Percentiles rank a stretch among this genome's conserved stretches.
These are phyloP conservation scores for Myriosclerotinia duriaeana DNA, from an alignment of 2,329 filamentous ascomycete genomes.

Conservation along the genomic window DNA sequence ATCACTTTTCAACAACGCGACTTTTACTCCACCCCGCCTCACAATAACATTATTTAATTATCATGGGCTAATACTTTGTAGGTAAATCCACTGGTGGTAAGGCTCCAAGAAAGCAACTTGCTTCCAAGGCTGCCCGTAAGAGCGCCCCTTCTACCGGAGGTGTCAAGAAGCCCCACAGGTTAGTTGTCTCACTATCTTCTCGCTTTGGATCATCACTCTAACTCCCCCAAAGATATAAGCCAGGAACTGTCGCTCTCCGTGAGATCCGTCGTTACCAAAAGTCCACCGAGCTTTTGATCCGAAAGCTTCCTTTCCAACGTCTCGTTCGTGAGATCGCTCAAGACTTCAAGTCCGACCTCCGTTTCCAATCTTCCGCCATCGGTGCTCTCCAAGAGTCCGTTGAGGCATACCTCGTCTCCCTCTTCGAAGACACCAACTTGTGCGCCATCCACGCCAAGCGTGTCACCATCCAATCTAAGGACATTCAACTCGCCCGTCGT, in stretches of 20 bases:
- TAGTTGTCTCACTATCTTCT: not conserved
- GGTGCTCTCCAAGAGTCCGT: constrained; percentile 97
- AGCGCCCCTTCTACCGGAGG: constrained; percentile 83
- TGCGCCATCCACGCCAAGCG: constrained; percentile 99
- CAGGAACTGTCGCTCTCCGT: constrained; percentile 92
- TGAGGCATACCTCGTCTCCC: constrained; percentile 96
- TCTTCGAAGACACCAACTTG: constrained; percentile 98
- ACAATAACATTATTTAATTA: constrained; percentile 24
- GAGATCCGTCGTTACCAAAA: constrained; percentile 99
- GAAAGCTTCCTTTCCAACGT: constrained; percentile 97
- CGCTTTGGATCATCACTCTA: not conserved
- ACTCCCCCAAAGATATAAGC: constrained; percentile 72
- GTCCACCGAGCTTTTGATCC: constrained; percentile 91
- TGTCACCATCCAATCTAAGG: constrained; percentile 83
- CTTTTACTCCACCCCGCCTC: constrained; percentile 12
- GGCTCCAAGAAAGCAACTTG: constrained; percentile 91
- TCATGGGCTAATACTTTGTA: constrained; percentile 34
- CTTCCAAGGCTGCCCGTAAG: constrained; percentile 97
- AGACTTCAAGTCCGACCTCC: constrained; percentile 91
- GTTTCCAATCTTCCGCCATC: constrained; percentile 98
- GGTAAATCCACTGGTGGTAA: constrained; percentile 77
- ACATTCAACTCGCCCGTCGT: constrained; percentile 93
- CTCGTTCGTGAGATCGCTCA: constrained; percentile 95
- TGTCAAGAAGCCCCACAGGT: constrained; percentile 24
- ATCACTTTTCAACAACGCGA: constrained; percentile 25